Evolutionary conservation across 177 flowering plant species (phyloP), one percentile per base, ranked within the genome.

Genomic region (Vitis hybrid): DNA sequence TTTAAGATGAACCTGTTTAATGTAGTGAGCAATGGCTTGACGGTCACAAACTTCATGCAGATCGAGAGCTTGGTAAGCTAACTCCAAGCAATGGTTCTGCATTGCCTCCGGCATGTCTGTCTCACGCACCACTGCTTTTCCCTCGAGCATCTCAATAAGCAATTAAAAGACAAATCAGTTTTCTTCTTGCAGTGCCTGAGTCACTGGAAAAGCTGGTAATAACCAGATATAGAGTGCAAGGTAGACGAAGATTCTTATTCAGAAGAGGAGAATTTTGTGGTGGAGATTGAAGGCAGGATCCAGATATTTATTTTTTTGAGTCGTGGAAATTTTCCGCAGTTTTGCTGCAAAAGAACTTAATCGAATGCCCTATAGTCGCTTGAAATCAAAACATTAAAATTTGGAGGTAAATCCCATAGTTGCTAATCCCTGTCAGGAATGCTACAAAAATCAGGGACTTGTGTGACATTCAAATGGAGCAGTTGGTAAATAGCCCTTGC

Each of bases 61-160:
- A 74, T 82, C 83, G 17, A 80, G 83, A 50, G 85, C 82, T 55
- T 82, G 76, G 64, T 76, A 76, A 68, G 87, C 85, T 62, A 84
- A 78, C 72, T 80, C 85, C 78, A 73, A 57, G 13, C 70, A 85
- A 71, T 69, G 80, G 66, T 66, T 67, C 72, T 82, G 85, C 77
- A 82, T 75, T 59, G 18, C 62, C 59, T 74, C 65, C 0, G 76
- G 61, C 85, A 82, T 80, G 71, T 84, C 87, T 1, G 83, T 73
- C 59, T 84, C 85, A 3, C 79, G 70, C 31, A 82, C 64, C 38
- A 84, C 70, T 11, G 78, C 87, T 68, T 76, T 82, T 49, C 87
- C 87, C 58, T 84, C 83, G 68, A 82, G 66, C 85, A 80, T 84
- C 60, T 69, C 57, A 60, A 55, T 59, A 20, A 11, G 15, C n/a